These are phyloP conservation scores for Penicillium oxalicum DNA, from an alignment of 2,329 filamentous ascomycete species.

Conservation along the genomic window DNA sequence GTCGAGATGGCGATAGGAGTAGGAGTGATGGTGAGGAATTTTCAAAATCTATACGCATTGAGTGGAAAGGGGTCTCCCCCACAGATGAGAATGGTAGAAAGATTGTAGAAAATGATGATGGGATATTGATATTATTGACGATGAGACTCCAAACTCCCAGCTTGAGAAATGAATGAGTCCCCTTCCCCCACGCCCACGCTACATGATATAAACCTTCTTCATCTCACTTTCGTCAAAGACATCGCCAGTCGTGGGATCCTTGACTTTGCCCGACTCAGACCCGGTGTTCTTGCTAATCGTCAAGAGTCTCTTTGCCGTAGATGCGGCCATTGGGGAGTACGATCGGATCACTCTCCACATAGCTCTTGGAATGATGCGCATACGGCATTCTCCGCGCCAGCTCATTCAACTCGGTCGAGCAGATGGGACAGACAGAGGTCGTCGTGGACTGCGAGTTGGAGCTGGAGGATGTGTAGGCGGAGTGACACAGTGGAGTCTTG, in stretches of 20 bases:
- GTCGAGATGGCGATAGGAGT: conserved; percentile 29
- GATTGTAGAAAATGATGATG: not conserved
- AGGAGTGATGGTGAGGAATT: conserved; percentile 20
- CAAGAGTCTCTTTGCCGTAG: conserved; percentile 69
- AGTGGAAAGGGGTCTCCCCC: not conserved
- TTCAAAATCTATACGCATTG: no score
- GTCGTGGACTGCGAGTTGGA: conserved; percentile 52
- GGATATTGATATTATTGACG: not conserved
- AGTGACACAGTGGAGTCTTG: conserved; percentile 92
- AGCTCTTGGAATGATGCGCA: conserved; percentile 89
- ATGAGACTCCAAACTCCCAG: no score
- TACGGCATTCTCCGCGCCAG: conserved; percentile 85
- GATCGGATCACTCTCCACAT: conserved; percentile 79
- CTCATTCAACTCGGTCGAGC: conserved; percentile 89
- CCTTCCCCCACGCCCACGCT: conserved; percentile 8
- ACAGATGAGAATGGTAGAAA: no score
- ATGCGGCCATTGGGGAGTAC: conserved; percentile 82
- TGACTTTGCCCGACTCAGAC: conserved; percentile 54
- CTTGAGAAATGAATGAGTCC: no score
- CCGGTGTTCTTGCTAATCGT: conserved; percentile 76
- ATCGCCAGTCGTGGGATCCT: conserved; percentile 72
- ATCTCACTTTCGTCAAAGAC: conserved; percentile 57
- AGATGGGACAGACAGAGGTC: conserved; percentile 86
- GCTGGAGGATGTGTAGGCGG: conserved; percentile 52
- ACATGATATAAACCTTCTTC: conserved; percentile 90